These are phyloP conservation scores for Podaxis sp. DNA, from an alignment of 768 basidiomycete genomes.

Conservation along the genomic window DNA sequence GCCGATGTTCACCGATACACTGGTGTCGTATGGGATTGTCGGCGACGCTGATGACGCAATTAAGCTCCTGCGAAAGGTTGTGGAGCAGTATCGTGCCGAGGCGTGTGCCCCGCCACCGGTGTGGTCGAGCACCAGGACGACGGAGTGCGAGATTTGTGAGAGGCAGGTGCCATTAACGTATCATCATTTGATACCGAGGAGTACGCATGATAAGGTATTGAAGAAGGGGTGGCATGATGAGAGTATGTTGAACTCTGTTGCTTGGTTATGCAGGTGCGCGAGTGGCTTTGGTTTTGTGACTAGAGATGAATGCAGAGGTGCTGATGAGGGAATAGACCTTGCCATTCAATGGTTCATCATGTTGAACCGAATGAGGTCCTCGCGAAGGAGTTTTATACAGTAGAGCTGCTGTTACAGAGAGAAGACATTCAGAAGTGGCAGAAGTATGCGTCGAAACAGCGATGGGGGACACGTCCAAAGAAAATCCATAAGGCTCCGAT, in stretches of 20 bases:
- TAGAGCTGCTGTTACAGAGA: constrained; percentile 46
- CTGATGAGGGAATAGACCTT: background rate
- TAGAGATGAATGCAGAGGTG: background rate
- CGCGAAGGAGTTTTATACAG: constrained; percentile 48
- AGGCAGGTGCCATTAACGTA: constrained; percentile 58
- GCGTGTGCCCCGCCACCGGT: constrained; percentile 49
- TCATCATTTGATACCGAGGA: constrained; percentile 60
- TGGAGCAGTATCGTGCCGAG: constrained; percentile 44
- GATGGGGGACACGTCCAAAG: constrained; percentile 21
- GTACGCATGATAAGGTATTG: constrained; percentile 51
- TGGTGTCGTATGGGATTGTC: constrained; percentile 48
- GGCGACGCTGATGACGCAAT: constrained; percentile 40
- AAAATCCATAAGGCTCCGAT: background rate
- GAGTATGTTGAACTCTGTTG: constrained; percentile 53
- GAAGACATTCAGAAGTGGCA: constrained; percentile 60
- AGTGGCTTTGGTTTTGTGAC: constrained; percentile 10
- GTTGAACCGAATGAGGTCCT: constrained; percentile 46
- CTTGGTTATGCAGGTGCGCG: constrained; percentile 56
- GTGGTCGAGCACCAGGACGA: constrained; percentile 53
- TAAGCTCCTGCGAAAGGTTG: constrained; percentile 38
- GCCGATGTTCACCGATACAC: constrained; percentile 45
- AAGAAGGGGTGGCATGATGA: constrained; percentile 60
- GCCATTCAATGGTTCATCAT: constrained; percentile 4
- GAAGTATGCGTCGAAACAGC: constrained; percentile 50
- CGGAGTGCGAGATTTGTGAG: constrained; percentile 60